These are phyloP conservation scores for Coemansia erecta DNA, from an alignment of 192 early-diverging fungal species.

Conservation along the genomic window DNA sequence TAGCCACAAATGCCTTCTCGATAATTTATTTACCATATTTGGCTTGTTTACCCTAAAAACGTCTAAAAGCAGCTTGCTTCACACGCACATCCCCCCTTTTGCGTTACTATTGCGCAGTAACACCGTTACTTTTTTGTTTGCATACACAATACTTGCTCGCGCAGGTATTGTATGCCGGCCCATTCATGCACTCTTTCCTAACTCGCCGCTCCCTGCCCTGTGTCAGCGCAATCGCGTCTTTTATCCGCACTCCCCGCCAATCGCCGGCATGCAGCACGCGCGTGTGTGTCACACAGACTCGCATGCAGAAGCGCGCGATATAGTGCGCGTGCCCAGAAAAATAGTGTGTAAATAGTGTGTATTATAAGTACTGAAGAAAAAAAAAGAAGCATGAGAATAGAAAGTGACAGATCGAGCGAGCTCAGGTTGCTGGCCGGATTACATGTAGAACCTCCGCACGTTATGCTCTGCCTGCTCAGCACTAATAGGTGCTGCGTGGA, in stretches of 20 bases:
- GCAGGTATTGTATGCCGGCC: too few relatives aligned
- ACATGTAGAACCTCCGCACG: constrained; percentile 44
- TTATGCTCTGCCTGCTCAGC: constrained; percentile 12
- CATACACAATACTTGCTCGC: background rate
- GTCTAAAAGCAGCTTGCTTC: background rate
- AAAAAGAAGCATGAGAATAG: constrained; percentile 10
- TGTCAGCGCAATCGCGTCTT: background rate
- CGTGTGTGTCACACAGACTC: background rate
- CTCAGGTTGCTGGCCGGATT: background rate
- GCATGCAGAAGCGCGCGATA: too few relatives aligned
- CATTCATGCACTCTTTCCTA: too few relatives aligned
- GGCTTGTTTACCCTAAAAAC: too few relatives aligned
- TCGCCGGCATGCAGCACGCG: too few relatives aligned
- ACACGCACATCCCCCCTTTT: background rate
- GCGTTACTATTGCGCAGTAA: background rate
- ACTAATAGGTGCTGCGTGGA: constrained; percentile 12
- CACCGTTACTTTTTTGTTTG: constrained; percentile 1
- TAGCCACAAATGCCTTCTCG: too few relatives aligned
- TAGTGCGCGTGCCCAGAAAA: background rate
- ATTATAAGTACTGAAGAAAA: constrained; percentile 5
- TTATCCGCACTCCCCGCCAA: background rate
- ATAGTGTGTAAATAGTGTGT: background rate
- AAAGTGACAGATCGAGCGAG: constrained; percentile 4
- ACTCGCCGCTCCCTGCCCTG: too few relatives aligned
- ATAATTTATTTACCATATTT: too few relatives aligned